A percentile compares a stretch with the other conserved stretches of the same genome.
Conservation (phyloP, 345 rosid species). For the Aquilaria sinensis region DNA sequence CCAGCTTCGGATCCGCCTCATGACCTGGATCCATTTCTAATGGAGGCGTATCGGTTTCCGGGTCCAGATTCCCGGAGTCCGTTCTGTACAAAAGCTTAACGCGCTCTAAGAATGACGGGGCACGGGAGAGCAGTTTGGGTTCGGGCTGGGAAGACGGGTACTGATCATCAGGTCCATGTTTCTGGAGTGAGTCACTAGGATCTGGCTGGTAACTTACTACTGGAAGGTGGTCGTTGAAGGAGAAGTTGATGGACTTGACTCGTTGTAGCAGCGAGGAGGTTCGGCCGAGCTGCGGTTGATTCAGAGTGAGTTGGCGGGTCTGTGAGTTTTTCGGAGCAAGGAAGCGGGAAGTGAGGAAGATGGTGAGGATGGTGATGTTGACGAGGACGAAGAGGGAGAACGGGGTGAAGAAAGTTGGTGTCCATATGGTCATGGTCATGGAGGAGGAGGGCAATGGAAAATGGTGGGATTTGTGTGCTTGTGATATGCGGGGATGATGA, state of each 20-base stretch:
- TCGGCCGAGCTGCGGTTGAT: conserved; percentile 25
- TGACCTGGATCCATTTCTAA: neutral
- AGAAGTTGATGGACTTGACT: conserved; percentile 40
- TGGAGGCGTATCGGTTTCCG: neutral
- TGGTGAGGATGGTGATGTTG: no score
- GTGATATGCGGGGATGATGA: no score
- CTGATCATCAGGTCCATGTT: neutral
- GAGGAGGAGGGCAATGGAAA: no score
- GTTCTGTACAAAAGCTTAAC: conserved; percentile 11
- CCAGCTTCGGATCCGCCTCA: neutral
- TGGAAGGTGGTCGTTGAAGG: conserved; percentile 29
- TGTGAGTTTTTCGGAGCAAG: no score
- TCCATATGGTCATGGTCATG: no score
- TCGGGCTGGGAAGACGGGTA: neutral
- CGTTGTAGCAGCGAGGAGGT: conserved; percentile 45
- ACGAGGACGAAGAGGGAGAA: no score
- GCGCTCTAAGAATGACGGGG: conserved; percentile 14
- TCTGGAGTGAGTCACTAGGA: neutral
- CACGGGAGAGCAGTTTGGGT: neutral
- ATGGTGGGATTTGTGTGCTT: no score
- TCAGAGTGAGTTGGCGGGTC: no score
- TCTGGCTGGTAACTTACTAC: no score
- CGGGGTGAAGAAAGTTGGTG: no score
- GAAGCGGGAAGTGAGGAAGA: no score
- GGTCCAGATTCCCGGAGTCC: neutral